phyloP scores from a whole-genome alignment of 1,284 basidiomycete genomes.

The Cryptococcus sp. region DNA sequence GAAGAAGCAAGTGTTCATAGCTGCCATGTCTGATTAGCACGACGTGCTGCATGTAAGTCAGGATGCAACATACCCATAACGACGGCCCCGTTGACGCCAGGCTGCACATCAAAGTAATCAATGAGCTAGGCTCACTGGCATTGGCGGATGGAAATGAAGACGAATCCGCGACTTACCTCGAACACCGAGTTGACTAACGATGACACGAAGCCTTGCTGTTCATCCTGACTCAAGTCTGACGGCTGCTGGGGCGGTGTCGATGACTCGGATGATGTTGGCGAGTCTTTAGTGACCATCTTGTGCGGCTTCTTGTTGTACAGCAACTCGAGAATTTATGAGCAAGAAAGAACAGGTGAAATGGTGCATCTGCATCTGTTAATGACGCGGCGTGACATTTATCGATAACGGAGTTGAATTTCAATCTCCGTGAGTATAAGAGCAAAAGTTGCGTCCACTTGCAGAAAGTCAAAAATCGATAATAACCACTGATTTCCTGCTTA shows the following conservation, averaged over 20 bases:
- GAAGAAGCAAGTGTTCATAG: slow-evolving; percentile 53
- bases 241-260: background rate
- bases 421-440: background rate
- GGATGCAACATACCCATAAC: slow-evolving; percentile 35
- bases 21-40: slow-evolving; percentile 20
- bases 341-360: background rate
- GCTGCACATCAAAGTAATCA: slow-evolving; percentile 19
- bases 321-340: no score
- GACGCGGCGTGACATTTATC: background rate
- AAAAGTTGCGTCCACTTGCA: background rate
- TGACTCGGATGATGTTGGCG: slow-evolving; percentile 2
- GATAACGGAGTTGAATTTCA: background rate
- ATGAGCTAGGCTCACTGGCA: background rate
- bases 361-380: background rate
- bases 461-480: background rate
- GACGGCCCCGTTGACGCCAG: slow-evolving; percentile 46
- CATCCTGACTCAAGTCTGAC: background rate
- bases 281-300: slow-evolving; percentile 21
- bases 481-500: background rate
- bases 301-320: background rate
- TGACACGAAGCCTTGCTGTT: slow-evolving; percentile 36
- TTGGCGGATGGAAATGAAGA: background rate
- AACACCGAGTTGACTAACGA: slow-evolving; percentile 46
- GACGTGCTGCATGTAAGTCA: background rate
- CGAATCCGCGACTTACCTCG: slow-evolving; percentile 35